These are phyloP conservation scores for Solanum sitiens DNA, from an alignment of 257 asterid genomes.

Conservation along the genomic window DNA sequence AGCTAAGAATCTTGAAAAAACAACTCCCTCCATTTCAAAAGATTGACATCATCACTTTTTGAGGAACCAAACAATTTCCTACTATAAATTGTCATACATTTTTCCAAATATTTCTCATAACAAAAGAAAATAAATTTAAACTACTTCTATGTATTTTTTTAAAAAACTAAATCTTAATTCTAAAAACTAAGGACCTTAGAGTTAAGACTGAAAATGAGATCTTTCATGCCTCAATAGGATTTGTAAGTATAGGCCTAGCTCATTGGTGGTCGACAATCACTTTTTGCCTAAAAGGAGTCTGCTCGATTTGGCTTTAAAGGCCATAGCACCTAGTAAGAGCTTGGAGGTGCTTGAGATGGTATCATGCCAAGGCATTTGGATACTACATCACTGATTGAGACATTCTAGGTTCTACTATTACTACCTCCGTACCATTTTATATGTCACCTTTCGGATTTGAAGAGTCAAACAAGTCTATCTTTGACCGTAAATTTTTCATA, in stretches of 20 bases:
- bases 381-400: not conserved
- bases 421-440: too few relatives aligned
- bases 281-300: not conserved
- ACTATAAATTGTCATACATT: not conserved
- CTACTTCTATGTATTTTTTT: not conserved
- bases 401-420: not conserved
- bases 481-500: too few relatives aligned
- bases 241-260: not conserved
- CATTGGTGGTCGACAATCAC: not conserved
- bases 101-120: not conserved
- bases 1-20: not conserved
- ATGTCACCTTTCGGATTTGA: too few relatives aligned
- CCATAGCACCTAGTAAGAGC: not conserved
- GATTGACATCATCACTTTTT: not conserved
- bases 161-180: not conserved
- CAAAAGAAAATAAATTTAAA: not conserved
- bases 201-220: not conserved
- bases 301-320: not conserved
- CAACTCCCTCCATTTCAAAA: not conserved
- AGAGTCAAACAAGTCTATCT: too few relatives aligned
- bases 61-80: not conserved
- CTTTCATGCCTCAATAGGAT: not conserved
- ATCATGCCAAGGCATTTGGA: not conserved
- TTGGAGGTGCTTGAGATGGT: not conserved
- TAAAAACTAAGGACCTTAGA: not conserved